phyloP scores from a whole-genome alignment of 23 red algal species.

The Gracilaria vermiculophylla region DNA sequence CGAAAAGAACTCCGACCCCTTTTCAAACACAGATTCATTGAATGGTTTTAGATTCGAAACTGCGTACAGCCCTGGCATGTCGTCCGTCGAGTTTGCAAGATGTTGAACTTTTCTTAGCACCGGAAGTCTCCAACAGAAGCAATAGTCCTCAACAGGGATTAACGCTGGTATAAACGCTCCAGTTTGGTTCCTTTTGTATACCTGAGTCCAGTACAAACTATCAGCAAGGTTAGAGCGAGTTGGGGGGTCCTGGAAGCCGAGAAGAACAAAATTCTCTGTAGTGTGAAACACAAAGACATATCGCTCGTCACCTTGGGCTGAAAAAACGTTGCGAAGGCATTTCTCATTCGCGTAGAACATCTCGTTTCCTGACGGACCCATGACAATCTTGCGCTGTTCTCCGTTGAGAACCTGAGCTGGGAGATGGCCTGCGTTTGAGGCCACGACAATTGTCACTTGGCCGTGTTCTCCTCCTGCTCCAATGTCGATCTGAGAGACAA shows the following conservation, averaged over 20 bases:
- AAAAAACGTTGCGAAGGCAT: constrained; percentile 34
- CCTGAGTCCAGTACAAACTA: constrained; percentile 42
- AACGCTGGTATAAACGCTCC: constrained; percentile 4
- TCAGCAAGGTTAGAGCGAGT: constrained; percentile 42
- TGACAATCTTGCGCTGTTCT: constrained; percentile 35
- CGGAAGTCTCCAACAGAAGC: constrained; percentile 65
- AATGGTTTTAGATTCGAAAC: constrained; percentile 52
- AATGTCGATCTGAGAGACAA: neutral
- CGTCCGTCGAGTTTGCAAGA: constrained; percentile 36
- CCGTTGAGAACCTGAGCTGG: constrained; percentile 47
- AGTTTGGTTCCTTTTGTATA: constrained; percentile 22
- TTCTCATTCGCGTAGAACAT: constrained; percentile 47
- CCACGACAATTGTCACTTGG: constrained; percentile 51
- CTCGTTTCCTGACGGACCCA: constrained; percentile 43
- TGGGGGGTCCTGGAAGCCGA: constrained; percentile 60
- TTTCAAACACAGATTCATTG: constrained; percentile 43
- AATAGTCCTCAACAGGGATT: constrained; percentile 28
- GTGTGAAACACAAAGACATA: constrained; percentile 41
- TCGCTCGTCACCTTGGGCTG: neutral
- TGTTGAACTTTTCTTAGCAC: constrained; percentile 12
- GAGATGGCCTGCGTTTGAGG: constrained; percentile 34
- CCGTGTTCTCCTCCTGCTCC: constrained; percentile 29
- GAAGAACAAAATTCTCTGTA: constrained; percentile 52
- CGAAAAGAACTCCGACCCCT: constrained; percentile 34
- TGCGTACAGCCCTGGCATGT: constrained; percentile 48